Base-by-base conservation (phyloP, 1,139 yeast genomes). In the Debaryomyces udenii region DNA sequence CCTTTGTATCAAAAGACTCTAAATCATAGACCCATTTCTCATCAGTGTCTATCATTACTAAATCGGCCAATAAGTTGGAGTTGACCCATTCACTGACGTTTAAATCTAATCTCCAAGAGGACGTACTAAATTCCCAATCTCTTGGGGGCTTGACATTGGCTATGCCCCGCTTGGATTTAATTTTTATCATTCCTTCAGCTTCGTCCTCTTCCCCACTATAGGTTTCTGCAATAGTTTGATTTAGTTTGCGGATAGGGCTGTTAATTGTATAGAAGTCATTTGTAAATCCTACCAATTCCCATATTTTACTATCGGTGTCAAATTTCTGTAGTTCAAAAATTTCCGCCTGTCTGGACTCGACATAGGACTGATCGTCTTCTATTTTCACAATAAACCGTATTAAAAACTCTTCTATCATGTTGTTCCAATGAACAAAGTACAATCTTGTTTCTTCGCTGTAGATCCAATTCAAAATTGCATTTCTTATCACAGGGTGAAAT, bases 11-110 rank as follows among this genome's bases (percentile, higher is more conserved):
- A 11, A 46, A 54, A 24, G 56, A 46, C 41, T 53, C 49, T 34
- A 60, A 57, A 58, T 86, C 94, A 57, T 86, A 86, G 14, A 83
- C 90, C 93, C 93, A 86, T 60, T 86, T 86, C 33, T 83, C 85
- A 41, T 80, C 88, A 27, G 76, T 68, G 59, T 85, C 91, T 27
- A 83, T 69, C 32, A 68, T 70, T 7, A 83, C 81, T 37, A 80
- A 61, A 46, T 80, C 86, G 23, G 64, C 55, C 33, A 84, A 65
- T 27, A 74, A 64, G 41, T 77, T 74, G 0, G 56, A 49, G 31
- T 63, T 62, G 2, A 82, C 85, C 93, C 93, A 86, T 4, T 52
- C 57, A 26, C 62, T 59, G 0, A 86, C 86, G 18, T 75, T 65
- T 40, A 83, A 66, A 56, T 86, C 93, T 35, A 84, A 52, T 9